Conservation (phyloP, 345 rosid genomes). For the Citrus trifoliata region DNA sequence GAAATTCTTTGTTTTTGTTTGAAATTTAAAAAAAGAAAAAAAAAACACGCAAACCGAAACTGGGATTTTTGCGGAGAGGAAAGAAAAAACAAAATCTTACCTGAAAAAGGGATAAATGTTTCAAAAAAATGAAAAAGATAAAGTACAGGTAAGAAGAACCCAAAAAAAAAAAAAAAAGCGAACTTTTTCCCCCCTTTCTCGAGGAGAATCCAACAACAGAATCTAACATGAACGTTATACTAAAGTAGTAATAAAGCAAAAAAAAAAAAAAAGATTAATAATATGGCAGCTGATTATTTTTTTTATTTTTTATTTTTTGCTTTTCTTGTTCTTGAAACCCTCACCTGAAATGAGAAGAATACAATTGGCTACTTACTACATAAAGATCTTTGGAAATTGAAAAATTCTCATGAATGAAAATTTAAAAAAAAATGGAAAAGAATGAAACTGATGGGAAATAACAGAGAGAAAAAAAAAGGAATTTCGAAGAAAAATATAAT, state of each 20-base stretch:
- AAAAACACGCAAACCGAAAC: background rate
- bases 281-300: no score
- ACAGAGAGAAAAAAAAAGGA: no score
- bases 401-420: background rate
- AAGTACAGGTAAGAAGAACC: background rate
- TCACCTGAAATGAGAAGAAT: background rate
- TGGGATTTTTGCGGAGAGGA: background rate
- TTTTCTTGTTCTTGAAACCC: background rate
- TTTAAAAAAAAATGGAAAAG: no score
- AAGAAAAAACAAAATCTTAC: background rate
- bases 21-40: background rate
- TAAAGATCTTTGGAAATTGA: background rate
- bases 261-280: no score
- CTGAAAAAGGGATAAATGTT: background rate
- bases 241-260: background rate
- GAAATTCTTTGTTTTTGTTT: background rate
- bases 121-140: background rate
- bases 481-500: no score
- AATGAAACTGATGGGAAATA: background rate
- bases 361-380: background rate
- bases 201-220: slow-evolving; percentile 27
- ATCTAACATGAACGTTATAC: slow-evolving; percentile 21
- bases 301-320: no score
- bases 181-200: background rate
- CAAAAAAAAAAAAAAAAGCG: no score